phyloP scores from a whole-genome alignment of 768 basidiomycete species.

The Hirschioporus abietinus region DNA sequence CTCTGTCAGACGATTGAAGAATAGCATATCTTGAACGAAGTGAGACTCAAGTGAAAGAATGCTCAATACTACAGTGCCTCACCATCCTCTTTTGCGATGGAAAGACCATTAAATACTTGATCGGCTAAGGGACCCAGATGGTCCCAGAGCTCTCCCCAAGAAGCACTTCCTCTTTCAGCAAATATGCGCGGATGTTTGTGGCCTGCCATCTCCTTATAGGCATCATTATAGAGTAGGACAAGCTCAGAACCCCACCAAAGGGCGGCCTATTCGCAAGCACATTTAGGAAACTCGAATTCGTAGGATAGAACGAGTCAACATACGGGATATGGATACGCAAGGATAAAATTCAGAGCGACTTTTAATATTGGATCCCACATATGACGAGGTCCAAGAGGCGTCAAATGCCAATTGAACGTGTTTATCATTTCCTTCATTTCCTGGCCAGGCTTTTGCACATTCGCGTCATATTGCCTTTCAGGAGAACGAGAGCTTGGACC shows the following conservation, averaged over 20 bases:
- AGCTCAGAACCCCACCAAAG: constrained; percentile 20
- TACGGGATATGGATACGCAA: constrained; percentile 2
- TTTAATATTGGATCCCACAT: neutral
- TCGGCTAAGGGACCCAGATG: constrained; percentile 15
- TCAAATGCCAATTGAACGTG: neutral
- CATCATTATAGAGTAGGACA: constrained; percentile 20
- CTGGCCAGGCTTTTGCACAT: neutral
- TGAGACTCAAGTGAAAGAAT: neutral
- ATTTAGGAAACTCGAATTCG: neutral
- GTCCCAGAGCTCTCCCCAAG: constrained; percentile 23
- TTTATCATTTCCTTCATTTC: constrained; percentile 4
- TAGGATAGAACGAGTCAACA: neutral
- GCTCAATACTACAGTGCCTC: neutral
- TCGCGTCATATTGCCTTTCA: neutral
- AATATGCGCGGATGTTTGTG: constrained; percentile 21
- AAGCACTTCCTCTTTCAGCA: constrained; percentile 16
- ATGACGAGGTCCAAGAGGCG: neutral
- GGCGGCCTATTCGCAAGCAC: constrained; percentile 6
- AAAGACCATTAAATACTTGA: constrained; percentile 14
- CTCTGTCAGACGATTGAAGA: constrained; percentile 17
- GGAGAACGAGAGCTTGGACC: neutral
- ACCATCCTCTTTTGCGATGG: constrained; percentile 18
- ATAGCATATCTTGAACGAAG: constrained; percentile 15
- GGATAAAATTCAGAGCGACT: neutral
- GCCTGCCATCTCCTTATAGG: constrained; percentile 18